Percentiles rank a stretch among this genome's conserved stretches.
Conservation (phyloP, 2,329 filamentous ascomycete genomes). For the Fusarium coicis region DNA sequence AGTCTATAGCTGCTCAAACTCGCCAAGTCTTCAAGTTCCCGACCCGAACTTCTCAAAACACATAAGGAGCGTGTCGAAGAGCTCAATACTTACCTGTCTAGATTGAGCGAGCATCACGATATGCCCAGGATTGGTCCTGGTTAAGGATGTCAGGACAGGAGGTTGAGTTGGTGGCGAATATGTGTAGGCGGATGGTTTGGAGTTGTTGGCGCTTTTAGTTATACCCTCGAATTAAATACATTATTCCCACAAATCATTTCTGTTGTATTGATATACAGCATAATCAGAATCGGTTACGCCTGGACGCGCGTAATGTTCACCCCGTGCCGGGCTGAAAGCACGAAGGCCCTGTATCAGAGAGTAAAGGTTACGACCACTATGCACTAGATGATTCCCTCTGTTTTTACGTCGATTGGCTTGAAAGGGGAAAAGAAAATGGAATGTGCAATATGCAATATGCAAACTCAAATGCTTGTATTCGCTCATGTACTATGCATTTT, state of each 20-base stretch:
- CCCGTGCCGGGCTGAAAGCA: background rate
- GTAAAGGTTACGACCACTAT: background rate
- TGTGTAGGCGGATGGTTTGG: conserved; percentile 8
- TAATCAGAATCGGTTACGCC: background rate
- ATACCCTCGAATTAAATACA: conserved; percentile 35
- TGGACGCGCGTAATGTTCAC: background rate
- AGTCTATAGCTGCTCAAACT: conserved; percentile 77
- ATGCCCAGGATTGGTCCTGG: conserved; percentile 80
- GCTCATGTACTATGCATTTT: conserved; percentile 38
- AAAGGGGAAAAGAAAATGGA: background rate
- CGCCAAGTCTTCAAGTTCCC: conserved; percentile 66
- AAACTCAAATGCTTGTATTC: conserved; percentile 29
- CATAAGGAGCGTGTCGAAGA: conserved; percentile 98
- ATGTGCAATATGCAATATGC: background rate
- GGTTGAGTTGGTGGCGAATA: background rate
- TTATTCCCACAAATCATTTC: background rate
- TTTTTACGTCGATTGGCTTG: background rate
- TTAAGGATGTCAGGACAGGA: conserved; percentile 45
- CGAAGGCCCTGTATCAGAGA: no score
- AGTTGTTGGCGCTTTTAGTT: conserved; percentile 41
- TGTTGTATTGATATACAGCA: background rate
- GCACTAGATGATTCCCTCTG: background rate
- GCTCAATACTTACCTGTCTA: conserved; percentile 91
- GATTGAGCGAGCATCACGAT: conserved; percentile 95
- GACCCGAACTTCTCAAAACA: conserved; percentile 88